A percentile compares a stretch with the other conserved stretches of the same genome.
These are phyloP conservation scores for Aeminium ludgeri DNA, from an alignment of 495 filamentous ascomycete species.

Conservation along the genomic window DNA sequence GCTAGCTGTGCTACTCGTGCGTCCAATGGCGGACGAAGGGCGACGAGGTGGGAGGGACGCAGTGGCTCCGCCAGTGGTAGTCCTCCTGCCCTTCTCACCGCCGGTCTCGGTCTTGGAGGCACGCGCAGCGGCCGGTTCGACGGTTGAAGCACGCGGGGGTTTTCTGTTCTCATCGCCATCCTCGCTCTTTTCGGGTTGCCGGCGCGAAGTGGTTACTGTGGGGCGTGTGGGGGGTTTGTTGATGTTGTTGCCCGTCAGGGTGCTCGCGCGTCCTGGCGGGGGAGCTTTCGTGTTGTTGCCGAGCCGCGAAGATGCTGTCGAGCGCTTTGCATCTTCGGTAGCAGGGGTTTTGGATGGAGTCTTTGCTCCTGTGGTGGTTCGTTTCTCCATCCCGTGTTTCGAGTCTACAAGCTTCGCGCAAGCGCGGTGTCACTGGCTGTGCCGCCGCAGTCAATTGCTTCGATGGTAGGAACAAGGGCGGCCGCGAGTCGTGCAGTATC, in stretches of 20 bases:
- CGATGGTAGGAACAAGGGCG: no score
- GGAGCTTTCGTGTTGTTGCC: not conserved
- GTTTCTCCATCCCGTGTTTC: not conserved
- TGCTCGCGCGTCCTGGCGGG: not conserved
- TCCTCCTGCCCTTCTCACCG: slow-evolving; percentile 10
- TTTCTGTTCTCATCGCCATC: slow-evolving; percentile 10
- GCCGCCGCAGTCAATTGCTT: no score
- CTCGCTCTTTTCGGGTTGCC: not conserved
- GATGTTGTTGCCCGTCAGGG: slow-evolving; percentile 6
- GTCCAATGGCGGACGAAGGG: slow-evolving; percentile 1
- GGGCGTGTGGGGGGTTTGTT: slow-evolving; percentile 10
- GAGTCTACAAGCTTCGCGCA: no score
- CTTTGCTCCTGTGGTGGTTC: not conserved
- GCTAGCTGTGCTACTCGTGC: slow-evolving; percentile 2
- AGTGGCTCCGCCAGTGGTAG: slow-evolving; percentile 1
- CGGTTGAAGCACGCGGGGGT: slow-evolving; percentile 2
- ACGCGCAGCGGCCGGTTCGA: not conserved
- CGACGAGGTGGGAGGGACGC: slow-evolving; percentile 5
- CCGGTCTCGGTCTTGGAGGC: not conserved
- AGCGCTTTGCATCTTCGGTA: not conserved
- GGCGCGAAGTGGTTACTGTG: not conserved
- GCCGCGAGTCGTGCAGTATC: no score
- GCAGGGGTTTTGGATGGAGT: not conserved
- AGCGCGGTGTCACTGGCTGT: no score
- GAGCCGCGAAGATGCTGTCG: not conserved